Conservation (phyloP, 2,329 filamentous ascomycete genomes). For the Aureobasidium sp. region DNA sequence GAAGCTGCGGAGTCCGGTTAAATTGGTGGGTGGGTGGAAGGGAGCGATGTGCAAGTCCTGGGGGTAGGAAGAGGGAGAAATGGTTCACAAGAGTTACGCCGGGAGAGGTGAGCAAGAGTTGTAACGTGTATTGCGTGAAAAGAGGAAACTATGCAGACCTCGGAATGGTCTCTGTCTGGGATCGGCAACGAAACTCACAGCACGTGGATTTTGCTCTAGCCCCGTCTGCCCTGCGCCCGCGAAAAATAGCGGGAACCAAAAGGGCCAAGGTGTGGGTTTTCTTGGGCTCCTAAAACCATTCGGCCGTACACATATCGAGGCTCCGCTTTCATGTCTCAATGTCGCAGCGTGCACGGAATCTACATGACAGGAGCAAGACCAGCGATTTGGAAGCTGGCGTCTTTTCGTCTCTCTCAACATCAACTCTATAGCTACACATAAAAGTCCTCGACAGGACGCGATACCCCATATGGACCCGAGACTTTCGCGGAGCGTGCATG, state of each 20-base stretch:
- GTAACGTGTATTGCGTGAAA: conserved; percentile 12
- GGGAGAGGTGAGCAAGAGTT: conserved; percentile 4
- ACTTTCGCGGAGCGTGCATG: not conserved
- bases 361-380: conserved; percentile 1
- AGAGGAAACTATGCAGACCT: conserved; percentile 15
- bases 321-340: conserved; percentile 9
- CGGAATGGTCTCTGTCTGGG: conserved; percentile 14
- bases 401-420: not conserved
- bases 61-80: not conserved
- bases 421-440: not conserved
- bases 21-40: not conserved
- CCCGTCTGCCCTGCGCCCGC: conserved; percentile 11
- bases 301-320: conserved; percentile 11
- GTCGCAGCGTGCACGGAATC: conserved; percentile 6
- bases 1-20: not conserved
- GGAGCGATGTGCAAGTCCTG: not conserved
- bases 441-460: not conserved
- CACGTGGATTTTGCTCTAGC: conserved; percentile 12
- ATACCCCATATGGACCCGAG: not conserved
- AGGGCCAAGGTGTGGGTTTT: not conserved
- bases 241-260: conserved; percentile 15
- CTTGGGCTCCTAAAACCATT: conserved; percentile 9
- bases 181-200: conserved; percentile 12
- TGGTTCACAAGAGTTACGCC: conserved; percentile 11
- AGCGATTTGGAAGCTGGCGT: conserved; percentile 7